Evolutionary conservation across 2,329 filamentous ascomycete species (phyloP), one percentile per base, ranked within the genome.

Genomic region (Calonectria fujianensis): DNA sequence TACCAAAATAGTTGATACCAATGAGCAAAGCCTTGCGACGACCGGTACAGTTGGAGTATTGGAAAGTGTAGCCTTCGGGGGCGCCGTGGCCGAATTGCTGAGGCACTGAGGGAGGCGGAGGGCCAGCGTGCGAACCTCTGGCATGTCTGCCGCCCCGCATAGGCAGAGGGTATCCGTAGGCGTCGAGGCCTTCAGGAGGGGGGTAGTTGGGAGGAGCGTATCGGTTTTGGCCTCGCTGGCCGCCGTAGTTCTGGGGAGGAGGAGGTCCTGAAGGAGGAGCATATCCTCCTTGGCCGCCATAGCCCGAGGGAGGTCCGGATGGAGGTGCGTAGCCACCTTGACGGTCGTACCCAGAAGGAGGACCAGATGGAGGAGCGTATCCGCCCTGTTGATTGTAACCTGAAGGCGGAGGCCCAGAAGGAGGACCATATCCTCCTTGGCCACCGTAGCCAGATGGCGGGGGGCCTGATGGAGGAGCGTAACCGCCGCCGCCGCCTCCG

Each of bases 1-100:
- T 92, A 68, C 92, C 91, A 80, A 95, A 93, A 87, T 96, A 96
- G 88, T 96, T 96, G 88, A 96, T 95, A 68, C 94, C 94, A 76
- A 96, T 94, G 71, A 96, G 86, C 71, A 96, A 86, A 10, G 94
- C 94, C 87, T 95, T 95, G 81, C 94, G 89, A 77, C 90, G 90
- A 68, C 94, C 94, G 9, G 91, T 93, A 83, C 94, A 96, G 82
- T 93, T 92, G 72, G 92, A 94, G 87, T 95, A 95, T 85, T 95
- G 92, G 86, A 94, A 95, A 9, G 90, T 92, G 83, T 95, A 95
- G 75, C 89, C 90, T 27, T 88, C 84, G 2, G 93, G 94, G 0
- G 94, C 93, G 74, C 93, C 93, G 77, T 93, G 89, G 65, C 93
- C 92, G 79, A 94, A 94, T 76, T 88, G 83, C 82, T 93, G 91